These are phyloP conservation scores for Torulaspora gathmanii DNA, from an alignment of 805 yeast species.

Conservation along the genomic window DNA sequence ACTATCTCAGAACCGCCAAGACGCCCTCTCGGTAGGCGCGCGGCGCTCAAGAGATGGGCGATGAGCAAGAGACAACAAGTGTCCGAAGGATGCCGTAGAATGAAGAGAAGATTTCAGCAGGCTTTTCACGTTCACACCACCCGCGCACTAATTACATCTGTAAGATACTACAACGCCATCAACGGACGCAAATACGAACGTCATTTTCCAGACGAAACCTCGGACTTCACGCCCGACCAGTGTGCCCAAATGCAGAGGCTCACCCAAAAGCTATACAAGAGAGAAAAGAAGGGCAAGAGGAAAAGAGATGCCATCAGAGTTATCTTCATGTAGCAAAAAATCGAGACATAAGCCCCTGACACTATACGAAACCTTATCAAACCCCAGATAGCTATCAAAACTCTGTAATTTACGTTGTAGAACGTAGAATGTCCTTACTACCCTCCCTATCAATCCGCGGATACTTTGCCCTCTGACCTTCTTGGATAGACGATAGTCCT, in stretches of 20 bases:
- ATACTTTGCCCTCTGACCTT: too few species aligned
- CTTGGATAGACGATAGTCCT: too few species aligned
- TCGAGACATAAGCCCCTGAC: neutral
- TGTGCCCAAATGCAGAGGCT: constrained; percentile 9
- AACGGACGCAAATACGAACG: constrained; percentile 3
- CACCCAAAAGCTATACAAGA: constrained; percentile 14
- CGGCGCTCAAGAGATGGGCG: constrained; percentile 9
- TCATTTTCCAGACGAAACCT: constrained; percentile 11
- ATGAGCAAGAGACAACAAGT: constrained; percentile 5
- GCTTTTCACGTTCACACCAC: constrained; percentile 7
- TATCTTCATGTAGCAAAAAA: constrained; percentile 9
- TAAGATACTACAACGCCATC: constrained; percentile 12
- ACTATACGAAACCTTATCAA: neutral
- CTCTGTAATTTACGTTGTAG: too few species aligned
- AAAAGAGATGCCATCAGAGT: constrained; percentile 17
- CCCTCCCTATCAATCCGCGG: too few species aligned
- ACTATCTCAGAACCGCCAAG: neutral
- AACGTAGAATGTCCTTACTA: too few species aligned
- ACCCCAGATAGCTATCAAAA: too few species aligned
- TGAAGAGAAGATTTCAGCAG: constrained; percentile 6
- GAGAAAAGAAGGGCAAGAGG: constrained; percentile 15
- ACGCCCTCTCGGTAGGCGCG: constrained; percentile 3
- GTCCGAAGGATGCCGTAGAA: constrained; percentile 3
- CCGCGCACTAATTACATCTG: constrained; percentile 12
- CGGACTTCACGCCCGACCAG: constrained; percentile 8